Conservation (phyloP, 176 grass and related monocot species). For the Bonia amplexicaulis region DNA sequence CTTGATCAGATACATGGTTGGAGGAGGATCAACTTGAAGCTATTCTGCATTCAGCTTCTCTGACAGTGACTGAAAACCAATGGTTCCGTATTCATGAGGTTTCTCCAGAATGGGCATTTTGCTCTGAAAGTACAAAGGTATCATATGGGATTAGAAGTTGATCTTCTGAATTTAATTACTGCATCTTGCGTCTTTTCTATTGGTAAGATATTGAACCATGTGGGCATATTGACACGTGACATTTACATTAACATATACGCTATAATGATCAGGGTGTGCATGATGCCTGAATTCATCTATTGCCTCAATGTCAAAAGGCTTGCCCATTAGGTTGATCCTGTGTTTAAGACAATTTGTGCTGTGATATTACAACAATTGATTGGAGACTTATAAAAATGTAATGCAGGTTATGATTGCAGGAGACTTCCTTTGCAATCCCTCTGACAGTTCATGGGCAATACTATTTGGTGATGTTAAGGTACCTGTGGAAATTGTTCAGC, state of each 20-base stretch:
- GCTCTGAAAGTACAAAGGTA: constrained; percentile 87
- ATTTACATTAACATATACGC: neutral
- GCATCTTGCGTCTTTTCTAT: constrained; percentile 12
- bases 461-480: constrained; percentile 75
- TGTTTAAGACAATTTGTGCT: neutral
- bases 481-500: constrained; percentile 56
- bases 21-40: constrained; percentile 61
- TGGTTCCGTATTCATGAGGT: constrained; percentile 56
- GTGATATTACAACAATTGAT: constrained; percentile 10
- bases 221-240: neutral
- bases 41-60: constrained; percentile 31
- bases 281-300: constrained; percentile 11
- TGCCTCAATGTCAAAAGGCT: neutral
- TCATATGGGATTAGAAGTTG: neutral
- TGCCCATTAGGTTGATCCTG: neutral
- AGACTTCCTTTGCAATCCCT: constrained; percentile 56
- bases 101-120: constrained; percentile 81
- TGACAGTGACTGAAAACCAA: constrained; percentile 31
- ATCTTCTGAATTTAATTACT: neutral
- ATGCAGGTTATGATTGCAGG: constrained; percentile 86
- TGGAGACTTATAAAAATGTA: constrained; percentile 21
- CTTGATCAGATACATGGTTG: constrained; percentile 48
- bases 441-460: constrained; percentile 33
- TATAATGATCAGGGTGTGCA: neutral
- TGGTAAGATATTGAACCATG: neutral